Evolutionary conservation across 164 flowering plant species (phyloP).

Genomic region (Annona cherimola): DNA sequence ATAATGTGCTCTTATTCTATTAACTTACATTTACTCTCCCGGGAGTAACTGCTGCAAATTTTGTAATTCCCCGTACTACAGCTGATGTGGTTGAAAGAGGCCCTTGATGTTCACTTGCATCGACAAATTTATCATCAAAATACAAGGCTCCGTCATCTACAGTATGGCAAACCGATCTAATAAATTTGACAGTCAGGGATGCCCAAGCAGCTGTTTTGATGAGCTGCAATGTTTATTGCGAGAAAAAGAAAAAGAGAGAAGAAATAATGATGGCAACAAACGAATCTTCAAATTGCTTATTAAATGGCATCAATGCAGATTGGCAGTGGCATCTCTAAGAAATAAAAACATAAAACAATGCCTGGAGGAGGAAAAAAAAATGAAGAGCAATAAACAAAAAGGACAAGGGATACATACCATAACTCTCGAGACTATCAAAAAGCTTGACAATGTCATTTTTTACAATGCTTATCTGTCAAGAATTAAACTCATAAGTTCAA

Average conservation of each 20-base stretch:
- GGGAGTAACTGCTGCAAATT: conserved; percentile 60
- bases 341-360: background rate
- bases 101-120: conserved; percentile 53
- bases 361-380: background rate
- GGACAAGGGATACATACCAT: conserved; percentile 43
- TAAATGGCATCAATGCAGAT: too few species aligned
- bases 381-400: conserved; percentile 8
- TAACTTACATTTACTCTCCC: conserved; percentile 59
- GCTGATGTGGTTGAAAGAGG: conserved; percentile 80
- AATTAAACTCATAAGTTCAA: background rate
- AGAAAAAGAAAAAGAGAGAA: background rate
- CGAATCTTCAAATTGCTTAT: too few species aligned
- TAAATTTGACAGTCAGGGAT: background rate
- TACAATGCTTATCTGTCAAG: conserved; percentile 58
- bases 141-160: conserved; percentile 81
- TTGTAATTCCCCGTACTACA: conserved; percentile 72
- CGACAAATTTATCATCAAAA: conserved; percentile 80
- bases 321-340: too few species aligned
- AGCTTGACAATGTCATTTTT: conserved; percentile 76
- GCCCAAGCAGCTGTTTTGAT: too few species aligned
- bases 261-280: background rate
- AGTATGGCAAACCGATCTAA: conserved; percentile 1
- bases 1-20: background rate
- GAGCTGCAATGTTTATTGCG: background rate
- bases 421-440: conserved; percentile 85